These are phyloP conservation scores for Aphanocladium album DNA, from an alignment of 2,329 filamentous ascomycete genomes.

Conservation along the genomic window DNA sequence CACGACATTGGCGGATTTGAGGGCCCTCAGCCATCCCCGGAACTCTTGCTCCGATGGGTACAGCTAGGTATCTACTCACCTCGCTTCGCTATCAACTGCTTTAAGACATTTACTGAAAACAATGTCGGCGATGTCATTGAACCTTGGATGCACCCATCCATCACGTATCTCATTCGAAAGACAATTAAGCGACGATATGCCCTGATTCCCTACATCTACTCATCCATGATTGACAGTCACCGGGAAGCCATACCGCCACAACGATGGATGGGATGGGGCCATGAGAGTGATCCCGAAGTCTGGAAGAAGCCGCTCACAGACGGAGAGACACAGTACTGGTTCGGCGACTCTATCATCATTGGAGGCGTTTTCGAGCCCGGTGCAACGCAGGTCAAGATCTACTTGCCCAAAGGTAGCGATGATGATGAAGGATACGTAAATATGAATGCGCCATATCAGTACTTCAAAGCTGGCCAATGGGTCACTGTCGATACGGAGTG, in stretches of 20 bases:
- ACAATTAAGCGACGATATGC: conserved; percentile 68
- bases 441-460: conserved; percentile 55
- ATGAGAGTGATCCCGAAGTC: conserved; percentile 60
- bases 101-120: conserved; percentile 66
- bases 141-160: conserved; percentile 71
- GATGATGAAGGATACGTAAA: conserved; percentile 57
- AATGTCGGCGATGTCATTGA: conserved; percentile 68
- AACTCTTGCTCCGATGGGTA: conserved; percentile 67
- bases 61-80: conserved; percentile 66
- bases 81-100: conserved; percentile 73
- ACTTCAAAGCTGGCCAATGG: conserved; percentile 43
- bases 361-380: conserved; percentile 63
- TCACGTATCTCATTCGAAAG: conserved; percentile 56
- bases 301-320: conserved; percentile 57
- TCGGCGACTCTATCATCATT: conserved; percentile 61
- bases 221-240: conserved; percentile 58
- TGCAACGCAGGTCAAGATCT: conserved; percentile 49
- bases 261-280: conserved; percentile 70
- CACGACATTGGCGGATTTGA: conserved; percentile 75
- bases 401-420: conserved; percentile 49
- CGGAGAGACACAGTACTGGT: conserved; percentile 69
- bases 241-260: conserved; percentile 58
- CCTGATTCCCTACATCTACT: conserved; percentile 67
- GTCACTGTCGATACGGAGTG: conserved; percentile 35
- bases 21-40: conserved; percentile 65